Evolutionary conservation across 495 filamentous ascomycete species (phyloP).

Genomic region (Neurospora sp.): DNA sequence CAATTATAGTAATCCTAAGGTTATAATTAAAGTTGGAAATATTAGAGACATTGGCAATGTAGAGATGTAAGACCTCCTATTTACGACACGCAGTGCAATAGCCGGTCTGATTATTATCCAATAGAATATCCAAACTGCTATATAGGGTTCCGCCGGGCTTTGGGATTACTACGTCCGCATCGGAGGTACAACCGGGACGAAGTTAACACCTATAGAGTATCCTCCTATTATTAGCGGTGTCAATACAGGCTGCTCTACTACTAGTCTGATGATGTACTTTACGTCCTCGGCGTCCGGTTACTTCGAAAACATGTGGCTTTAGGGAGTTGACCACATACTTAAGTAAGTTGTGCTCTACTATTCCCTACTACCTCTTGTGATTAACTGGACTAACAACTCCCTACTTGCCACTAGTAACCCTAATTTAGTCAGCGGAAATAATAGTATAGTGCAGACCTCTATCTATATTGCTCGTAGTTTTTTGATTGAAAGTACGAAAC

Average conservation of each 20-base stretch:
- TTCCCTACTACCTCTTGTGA: background rate
- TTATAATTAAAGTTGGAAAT: conserved; percentile 62
- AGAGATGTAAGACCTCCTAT: conserved; percentile 70
- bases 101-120: conserved; percentile 76
- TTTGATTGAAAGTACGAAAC: conserved; percentile 48
- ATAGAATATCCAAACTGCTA: conserved; percentile 54
- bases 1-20: conserved; percentile 48
- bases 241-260: conserved; percentile 39
- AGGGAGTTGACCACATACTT: conserved; percentile 82
- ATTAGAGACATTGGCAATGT: conserved; percentile 61
- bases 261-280: conserved; percentile 62
- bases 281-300: conserved; percentile 61
- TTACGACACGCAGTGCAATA: conserved; percentile 58
- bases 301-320: conserved; percentile 82
- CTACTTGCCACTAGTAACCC: too few species aligned
- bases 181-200: conserved; percentile 42
- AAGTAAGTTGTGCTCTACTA: conserved; percentile 42
- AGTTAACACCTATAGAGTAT: conserved; percentile 54
- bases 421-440: background rate
- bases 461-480: conserved; percentile 78
- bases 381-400: too few species aligned
- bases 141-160: background rate
- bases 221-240: conserved; percentile 22
- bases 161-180: conserved; percentile 11
- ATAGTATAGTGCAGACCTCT: conserved; percentile 68